Evolutionary conservation across 1,139 yeast species (phyloP), one percentile per base, ranked within the genome.

Genomic region (Ogataea hybrid): DNA sequence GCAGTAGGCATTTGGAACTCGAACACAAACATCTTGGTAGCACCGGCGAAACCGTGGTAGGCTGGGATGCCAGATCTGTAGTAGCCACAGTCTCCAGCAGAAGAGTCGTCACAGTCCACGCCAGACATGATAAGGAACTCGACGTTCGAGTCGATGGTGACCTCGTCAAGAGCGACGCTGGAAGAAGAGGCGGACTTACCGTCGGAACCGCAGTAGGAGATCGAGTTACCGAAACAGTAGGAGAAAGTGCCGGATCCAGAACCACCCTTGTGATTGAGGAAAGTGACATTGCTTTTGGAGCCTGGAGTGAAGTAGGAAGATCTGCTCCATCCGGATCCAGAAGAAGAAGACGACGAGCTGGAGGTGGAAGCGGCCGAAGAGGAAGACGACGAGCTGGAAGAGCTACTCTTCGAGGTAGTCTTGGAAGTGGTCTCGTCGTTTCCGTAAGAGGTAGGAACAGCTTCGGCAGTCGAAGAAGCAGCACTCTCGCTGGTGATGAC

Each of bases 1-100:
- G 85, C 95, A 42, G 73, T 66, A 40, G 98, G 97, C 97, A 90
- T 90, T 58, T 75, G 69, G 68, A 92, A 90, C 67, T 89, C 96
- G 63, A 92, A 87, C 54, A 86, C 76, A 63, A 90, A 90, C 69
- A 90, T 80, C 72, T 89, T 90, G 60, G 76, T 68, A 43, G 77
- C 67, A 48, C 90, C 90, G 39, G 80, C 84, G 62, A 84, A 92
- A 21, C 97, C 97, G 59, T 89, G 95, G 70, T 79, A 85, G 22
- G 97, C 97, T 44, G 96, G 96, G 50, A 84, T 87, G 38, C 81
- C 92, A 3, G 68, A 65, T 68, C 97, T 79, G 75, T 84, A 86
- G 68, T 79, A 88, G 46, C 97, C 97, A 73, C 98, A 90, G 59
- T 77, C 83, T 47, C 73, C 74, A 34, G 70, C 63, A 28, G 73